A percentile compares a stretch with the other conserved stretches of the same genome.
These are phyloP conservation scores for Tetradesmus obliquus DNA, from an alignment of 139 green algal genomes.

Conservation along the genomic window DNA sequence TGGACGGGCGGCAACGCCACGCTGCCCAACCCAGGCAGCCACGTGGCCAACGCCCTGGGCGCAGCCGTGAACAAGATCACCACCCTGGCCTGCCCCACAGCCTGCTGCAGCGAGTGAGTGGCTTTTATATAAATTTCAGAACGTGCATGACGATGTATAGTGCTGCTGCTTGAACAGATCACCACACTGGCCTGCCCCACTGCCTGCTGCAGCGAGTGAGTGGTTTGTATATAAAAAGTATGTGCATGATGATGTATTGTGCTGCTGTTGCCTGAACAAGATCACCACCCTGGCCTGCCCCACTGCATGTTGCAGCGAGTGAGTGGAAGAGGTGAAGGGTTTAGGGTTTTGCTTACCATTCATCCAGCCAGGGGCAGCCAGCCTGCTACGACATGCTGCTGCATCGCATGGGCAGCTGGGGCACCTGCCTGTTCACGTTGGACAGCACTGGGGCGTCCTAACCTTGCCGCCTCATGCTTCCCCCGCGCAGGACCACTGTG, in stretches of 20 bases:
- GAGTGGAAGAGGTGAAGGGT: neutral
- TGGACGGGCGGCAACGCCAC: slow-evolving; percentile 10
- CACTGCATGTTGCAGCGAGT: neutral
- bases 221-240: neutral
- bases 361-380: no score
- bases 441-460: no score
- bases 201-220: neutral
- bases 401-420: no score
- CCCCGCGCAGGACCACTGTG: no score
- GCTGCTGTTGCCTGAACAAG: no score
- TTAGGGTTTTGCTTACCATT: no score
- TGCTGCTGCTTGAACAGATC: neutral
- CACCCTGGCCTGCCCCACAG: neutral
- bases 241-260: no score
- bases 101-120: slow-evolving; percentile 38
- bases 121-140: no score
- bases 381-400: no score
- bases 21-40: slow-evolving; percentile 13
- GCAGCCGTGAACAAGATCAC: slow-evolving; percentile 3
- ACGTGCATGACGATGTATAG: no score
- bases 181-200: neutral
- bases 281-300: neutral
- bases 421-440: no score
- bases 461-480: no score
- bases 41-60: neutral